Conservation (phyloP, 2,329 filamentous ascomycete species). For the Talaromyces pinophilus region DNA sequence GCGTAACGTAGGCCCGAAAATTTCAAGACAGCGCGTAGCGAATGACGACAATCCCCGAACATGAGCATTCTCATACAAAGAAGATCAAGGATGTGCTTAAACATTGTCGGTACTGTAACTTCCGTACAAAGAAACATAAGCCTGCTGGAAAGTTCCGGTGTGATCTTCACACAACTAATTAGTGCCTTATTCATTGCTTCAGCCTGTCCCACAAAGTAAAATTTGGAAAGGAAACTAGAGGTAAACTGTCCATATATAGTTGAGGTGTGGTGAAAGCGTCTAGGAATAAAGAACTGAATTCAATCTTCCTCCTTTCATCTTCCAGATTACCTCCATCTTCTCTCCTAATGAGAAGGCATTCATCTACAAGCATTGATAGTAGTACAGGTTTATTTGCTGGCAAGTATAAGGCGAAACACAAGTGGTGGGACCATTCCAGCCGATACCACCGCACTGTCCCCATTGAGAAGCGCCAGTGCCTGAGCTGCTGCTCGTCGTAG, state of each 20-base stretch:
- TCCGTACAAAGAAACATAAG: too few relatives aligned
- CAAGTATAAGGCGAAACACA: constrained; percentile 2
- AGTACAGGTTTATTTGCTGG: neutral
- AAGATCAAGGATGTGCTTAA: too few relatives aligned
- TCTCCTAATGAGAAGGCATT: neutral
- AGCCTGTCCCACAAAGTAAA: too few relatives aligned
- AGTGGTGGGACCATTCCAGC: neutral
- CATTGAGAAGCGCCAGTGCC: neutral
- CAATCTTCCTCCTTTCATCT: neutral
- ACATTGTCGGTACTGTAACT: too few relatives aligned
- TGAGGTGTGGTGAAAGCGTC: neutral
- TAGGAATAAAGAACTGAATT: neutral
- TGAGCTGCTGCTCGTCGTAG: neutral
- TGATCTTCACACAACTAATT: too few relatives aligned
- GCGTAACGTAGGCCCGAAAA: too few relatives aligned
- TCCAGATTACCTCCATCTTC: neutral
- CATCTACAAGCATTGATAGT: neutral
- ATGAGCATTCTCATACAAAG: too few relatives aligned
- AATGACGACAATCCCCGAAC: too few relatives aligned
- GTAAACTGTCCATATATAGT: neutral
- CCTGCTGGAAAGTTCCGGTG: too few relatives aligned
- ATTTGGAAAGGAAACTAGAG: too few relatives aligned
- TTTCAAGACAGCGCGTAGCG: too few relatives aligned
- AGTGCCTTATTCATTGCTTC: too few relatives aligned
- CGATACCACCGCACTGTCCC: neutral